Conservation (phyloP, 805 yeast species). For the Suhomyces xylopsoci region DNA sequence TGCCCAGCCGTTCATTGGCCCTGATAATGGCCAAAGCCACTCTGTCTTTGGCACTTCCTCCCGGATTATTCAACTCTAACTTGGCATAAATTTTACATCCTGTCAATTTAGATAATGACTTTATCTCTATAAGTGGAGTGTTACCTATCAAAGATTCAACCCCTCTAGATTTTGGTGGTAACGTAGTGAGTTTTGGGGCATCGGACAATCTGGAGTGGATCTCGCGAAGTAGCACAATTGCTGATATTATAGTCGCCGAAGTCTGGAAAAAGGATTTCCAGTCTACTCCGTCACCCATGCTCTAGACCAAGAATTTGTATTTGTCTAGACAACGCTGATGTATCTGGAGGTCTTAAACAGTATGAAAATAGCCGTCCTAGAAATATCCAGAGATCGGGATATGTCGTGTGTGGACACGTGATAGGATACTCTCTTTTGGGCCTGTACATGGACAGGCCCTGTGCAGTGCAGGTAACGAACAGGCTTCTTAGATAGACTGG, state of each 20-base stretch:
- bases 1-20: slow-evolving; percentile 60
- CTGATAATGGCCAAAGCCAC: slow-evolving; percentile 84
- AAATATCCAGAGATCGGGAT: not conserved
- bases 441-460: too few species aligned
- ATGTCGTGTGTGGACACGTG: not conserved
- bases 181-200: slow-evolving; percentile 10
- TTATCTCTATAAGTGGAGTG: slow-evolving; percentile 77
- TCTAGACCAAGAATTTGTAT: not conserved
- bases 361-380: not conserved
- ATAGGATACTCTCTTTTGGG: too few species aligned
- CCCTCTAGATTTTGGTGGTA: slow-evolving; percentile 44
- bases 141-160: slow-evolving; percentile 82
- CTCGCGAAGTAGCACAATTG: slow-evolving; percentile 6
- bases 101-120: slow-evolving; percentile 65
- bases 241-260: slow-evolving; percentile 14
- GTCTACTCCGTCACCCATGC: not conserved
- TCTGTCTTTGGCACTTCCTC: slow-evolving; percentile 93
- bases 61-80: slow-evolving; percentile 83
- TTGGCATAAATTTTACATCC: slow-evolving; percentile 87
- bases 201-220: slow-evolving; percentile 3
- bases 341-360: not conserved
- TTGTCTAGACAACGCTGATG: not conserved
- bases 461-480: not conserved
- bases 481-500: not conserved
- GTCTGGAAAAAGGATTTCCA: slow-evolving; percentile 12